Evolutionary conservation across 2,329 filamentous ascomycete genomes (phyloP), one percentile per base, ranked within the genome.

Genomic region (Talaromyces sp.): DNA sequence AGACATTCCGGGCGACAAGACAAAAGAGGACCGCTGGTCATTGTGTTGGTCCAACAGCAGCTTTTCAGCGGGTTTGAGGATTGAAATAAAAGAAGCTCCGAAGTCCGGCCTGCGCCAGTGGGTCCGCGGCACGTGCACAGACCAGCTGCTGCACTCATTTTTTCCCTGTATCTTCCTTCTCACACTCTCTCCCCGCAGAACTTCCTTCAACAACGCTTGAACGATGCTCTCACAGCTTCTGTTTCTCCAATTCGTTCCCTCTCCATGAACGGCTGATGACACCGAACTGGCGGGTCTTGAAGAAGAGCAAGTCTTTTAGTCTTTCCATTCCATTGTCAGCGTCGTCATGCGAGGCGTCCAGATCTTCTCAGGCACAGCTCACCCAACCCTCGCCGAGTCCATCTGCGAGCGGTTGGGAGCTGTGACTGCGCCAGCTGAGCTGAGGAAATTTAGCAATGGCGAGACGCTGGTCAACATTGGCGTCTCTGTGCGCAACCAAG

Each of bases 401-500:
- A 87, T 89, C 68, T 88, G 86, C 72, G 84, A 88, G 69, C 80
- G 86, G 54, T 77, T 89, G 65, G 86, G 86, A 51, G 83, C 82
- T 65, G 79, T 81, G 61, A 82, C 81, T 27, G 81, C 83, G 56
- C 80, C 82, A 63, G 86, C 83, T 64, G 81, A 85, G 63, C 77
- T 88, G 65, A 81, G 83, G 65, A 88, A 88, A 72, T 88, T 88
- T 73, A 83, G 82, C 75, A 88, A 88, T 75, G 86, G 86, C 64
- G 86, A 89, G 78, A 89, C 86, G 53, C 85, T 84, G 59, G 86
- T 89, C 65, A 84, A 86, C 70, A 87, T 89, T 68, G 83, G 84
- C 41, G 76, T 75, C 56, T 88, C 86, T 27, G 92, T 99, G 66
- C 90, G 94, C 68, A 95, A 99, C 74, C 95, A 97, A 77, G 93